These are phyloP conservation scores for Clathrus columnatus DNA, from an alignment of 768 basidiomycete genomes.

Conservation along the genomic window DNA sequence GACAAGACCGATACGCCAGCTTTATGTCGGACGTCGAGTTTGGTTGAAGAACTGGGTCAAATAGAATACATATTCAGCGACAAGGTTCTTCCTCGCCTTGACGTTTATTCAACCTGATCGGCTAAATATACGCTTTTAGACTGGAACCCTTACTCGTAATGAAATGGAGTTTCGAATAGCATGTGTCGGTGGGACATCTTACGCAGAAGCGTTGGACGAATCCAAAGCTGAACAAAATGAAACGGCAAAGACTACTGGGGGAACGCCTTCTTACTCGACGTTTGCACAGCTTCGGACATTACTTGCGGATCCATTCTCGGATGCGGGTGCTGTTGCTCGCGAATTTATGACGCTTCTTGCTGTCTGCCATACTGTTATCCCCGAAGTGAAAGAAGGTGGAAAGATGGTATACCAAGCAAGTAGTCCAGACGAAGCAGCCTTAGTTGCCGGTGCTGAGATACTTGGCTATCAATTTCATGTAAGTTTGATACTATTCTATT, in stretches of 20 bases:
- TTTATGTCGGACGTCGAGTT: conserved; percentile 92
- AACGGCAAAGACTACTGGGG: conserved; percentile 40
- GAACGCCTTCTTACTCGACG: conserved; percentile 60
- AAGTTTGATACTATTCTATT: conserved; percentile 24
- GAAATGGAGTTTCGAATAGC: conserved; percentile 97
- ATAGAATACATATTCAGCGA: conserved; percentile 96
- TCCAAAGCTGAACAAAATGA: conserved; percentile 58
- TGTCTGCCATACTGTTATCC: conserved; percentile 98
- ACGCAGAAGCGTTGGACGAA: conserved; percentile 89
- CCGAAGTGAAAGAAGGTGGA: conserved; percentile 74
- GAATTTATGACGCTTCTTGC: conserved; percentile 81
- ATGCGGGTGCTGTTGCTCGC: conserved; percentile 34
- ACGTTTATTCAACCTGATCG: neutral
- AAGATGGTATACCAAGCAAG: conserved; percentile 93
- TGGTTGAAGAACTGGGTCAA: conserved; percentile 97
- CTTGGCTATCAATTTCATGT: conserved; percentile 93
- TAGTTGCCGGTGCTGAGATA: conserved; percentile 88
- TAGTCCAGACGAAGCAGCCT: conserved; percentile 94
- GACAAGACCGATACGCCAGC: conserved; percentile 92
- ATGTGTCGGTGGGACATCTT: conserved; percentile 79
- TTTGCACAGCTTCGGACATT: conserved; percentile 64
- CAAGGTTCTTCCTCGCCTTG: conserved; percentile 32
- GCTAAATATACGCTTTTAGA: conserved; percentile 21
- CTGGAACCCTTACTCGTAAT: conserved; percentile 91
- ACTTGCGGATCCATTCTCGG: conserved; percentile 58